These are phyloP conservation scores for Bretschneidera sinensis DNA, from an alignment of 345 rosid genomes.

Conservation along the genomic window DNA sequence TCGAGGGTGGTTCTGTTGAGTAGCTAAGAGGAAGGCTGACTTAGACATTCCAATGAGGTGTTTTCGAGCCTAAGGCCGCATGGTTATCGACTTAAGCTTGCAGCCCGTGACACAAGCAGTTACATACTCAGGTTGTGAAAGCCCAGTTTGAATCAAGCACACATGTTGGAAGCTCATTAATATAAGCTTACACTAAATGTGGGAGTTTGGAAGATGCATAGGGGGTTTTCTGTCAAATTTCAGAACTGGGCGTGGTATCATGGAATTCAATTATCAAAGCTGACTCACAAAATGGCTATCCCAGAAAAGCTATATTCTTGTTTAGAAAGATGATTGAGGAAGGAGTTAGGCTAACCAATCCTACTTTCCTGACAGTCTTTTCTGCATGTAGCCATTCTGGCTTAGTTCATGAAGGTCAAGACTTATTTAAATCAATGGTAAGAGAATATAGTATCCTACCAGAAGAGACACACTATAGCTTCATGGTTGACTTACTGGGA, in stretches of 20 bases:
- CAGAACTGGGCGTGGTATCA: constrained; percentile 20
- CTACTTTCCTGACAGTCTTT: constrained; percentile 23
- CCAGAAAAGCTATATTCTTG: constrained; percentile 16
- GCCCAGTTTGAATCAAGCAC: constrained; percentile 11
- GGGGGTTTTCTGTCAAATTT: constrained; percentile 14
- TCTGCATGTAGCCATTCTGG: constrained; percentile 31
- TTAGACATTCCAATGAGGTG: too few species aligned
- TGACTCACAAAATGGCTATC: constrained; percentile 22
- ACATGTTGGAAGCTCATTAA: constrained; percentile 26
- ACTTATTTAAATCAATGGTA: constrained; percentile 24
- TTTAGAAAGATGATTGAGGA: constrained; percentile 19
- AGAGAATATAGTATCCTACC: constrained; percentile 15
- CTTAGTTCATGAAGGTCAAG: constrained; percentile 21
- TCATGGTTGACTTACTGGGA: constrained; percentile 30
- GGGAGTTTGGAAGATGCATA: constrained; percentile 26
- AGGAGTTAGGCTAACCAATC: constrained; percentile 23
- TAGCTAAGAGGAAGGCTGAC: too few species aligned
- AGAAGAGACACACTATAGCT: constrained; percentile 27
- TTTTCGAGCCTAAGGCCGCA: too few species aligned
- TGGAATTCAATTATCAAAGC: constrained; percentile 29
- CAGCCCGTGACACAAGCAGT: too few species aligned
- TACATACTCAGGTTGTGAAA: constrained; percentile 17
- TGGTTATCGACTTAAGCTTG: too few species aligned
- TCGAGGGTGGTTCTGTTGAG: too few species aligned
- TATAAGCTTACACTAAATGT: constrained; percentile 25